Base-by-base conservation (phyloP, 2,329 filamentous ascomycete species). In the Ophiostoma sp. region DNA sequence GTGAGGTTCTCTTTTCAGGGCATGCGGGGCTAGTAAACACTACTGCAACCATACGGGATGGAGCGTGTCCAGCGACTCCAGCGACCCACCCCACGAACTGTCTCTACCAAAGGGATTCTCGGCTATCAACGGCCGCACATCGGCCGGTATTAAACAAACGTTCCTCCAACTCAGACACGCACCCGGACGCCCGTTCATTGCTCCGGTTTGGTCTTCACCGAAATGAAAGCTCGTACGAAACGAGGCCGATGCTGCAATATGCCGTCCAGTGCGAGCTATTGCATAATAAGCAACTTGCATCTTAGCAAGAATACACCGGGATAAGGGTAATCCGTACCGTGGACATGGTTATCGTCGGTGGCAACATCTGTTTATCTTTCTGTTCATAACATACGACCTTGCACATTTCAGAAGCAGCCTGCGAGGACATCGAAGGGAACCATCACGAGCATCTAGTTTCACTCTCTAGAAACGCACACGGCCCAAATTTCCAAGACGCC, bases 61-160 rank as follows among this genome's bases (percentile, higher is more conserved):
- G 31, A 57, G 55, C 22, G 25, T 25, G 25, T 1, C 25, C 11
- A 15, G 3, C 25, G 25, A 17, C 12, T n/a, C n/a, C n/a, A n/a
- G n/a, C n/a, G n/a, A n/a, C n/a, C 55, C 59, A 33, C 19, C 61
- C 39, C 39, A 42, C 39, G 39, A 25, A 66, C 22, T 66, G n/a
- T 22, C 39, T 9, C 57, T 17, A 22, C 15, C 25, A 17, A 66
- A 28, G 9, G 4, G 31, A 66, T 42, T 66, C 9, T 66, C 61
- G 61, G 61, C 36, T 36, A 66, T 66, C 33, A 66, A 66, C 36
- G 61, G 61, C 61, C 61, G 61, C 17, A 12, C 36, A 66, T 45
- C 61, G 61, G 61, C 61, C 61, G 61, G 36, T 36, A 22, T 6
- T n/a, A 66, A 28, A 22, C 25, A 12, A 19, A 61, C 15, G 12